phyloP scores from a whole-genome alignment of 805 yeast species.

The Myxozyma neotropica region DNA sequence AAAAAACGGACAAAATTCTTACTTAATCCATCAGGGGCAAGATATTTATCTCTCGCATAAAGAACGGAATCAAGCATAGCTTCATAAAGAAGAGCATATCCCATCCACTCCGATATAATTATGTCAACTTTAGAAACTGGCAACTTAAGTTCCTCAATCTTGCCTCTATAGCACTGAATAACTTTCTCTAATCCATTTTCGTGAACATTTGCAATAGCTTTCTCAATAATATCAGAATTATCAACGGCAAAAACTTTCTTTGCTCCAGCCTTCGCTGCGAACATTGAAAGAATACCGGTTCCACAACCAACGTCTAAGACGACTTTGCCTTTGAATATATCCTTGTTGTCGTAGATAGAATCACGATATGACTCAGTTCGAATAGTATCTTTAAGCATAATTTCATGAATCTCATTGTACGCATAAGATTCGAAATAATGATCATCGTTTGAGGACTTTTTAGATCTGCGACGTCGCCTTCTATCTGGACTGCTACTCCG shows the following conservation, averaged over 20 bases:
- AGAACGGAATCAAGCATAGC: conserved; percentile 97
- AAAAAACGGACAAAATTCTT: neutral
- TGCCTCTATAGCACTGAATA: conserved; percentile 87
- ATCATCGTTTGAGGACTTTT: conserved; percentile 40
- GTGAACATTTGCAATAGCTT: conserved; percentile 87
- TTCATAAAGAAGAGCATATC: conserved; percentile 92
- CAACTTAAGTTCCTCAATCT: conserved; percentile 83
- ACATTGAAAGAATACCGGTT: conserved; percentile 96
- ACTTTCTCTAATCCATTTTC: conserved; percentile 83
- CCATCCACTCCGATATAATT: conserved; percentile 99
- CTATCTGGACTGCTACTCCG: neutral
- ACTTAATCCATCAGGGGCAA: conserved; percentile 70
- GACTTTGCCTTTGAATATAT: conserved; percentile 85
- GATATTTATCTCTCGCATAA: conserved; percentile 87
- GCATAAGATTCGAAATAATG: conserved; percentile 95
- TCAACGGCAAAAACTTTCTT: conserved; percentile 97
- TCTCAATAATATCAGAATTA: conserved; percentile 92
- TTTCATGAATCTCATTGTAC: conserved; percentile 97
- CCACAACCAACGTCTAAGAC: conserved; percentile 99
- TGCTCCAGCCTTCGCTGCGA: conserved; percentile 98
- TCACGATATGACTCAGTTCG: conserved; percentile 90
- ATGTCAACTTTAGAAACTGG: conserved; percentile 92
- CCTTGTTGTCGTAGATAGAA: conserved; percentile 88
- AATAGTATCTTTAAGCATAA: conserved; percentile 94
- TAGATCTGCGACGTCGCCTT: neutral